phyloP scores from a whole-genome alignment of 106 monocot species.

The Amphibolis antarctica region DNA sequence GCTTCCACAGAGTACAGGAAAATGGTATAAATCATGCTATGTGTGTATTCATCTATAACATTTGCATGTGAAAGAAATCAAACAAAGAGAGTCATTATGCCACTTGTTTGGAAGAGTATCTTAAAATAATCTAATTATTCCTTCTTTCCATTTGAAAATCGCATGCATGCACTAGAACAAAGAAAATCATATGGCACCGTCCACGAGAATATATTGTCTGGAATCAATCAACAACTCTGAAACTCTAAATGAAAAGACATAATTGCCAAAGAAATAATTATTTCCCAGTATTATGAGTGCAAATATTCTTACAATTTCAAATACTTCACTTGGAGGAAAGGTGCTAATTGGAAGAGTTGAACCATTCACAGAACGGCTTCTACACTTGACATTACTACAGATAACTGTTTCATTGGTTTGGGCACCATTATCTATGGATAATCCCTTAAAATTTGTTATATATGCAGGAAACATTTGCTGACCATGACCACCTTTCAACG shows the following conservation, averaged over 20 bases:
- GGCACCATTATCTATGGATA: background rate
- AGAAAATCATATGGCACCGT: too few relatives aligned
- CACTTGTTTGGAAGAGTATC: background rate
- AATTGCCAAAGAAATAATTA: background rate
- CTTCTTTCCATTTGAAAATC: background rate
- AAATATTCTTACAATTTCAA: background rate
- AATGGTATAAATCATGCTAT: background rate
- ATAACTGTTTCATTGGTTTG: background rate
- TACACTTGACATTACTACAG: background rate
- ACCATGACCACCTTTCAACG: constrained; percentile 6
- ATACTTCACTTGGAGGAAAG: background rate
- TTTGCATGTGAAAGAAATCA: background rate
- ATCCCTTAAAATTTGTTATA: background rate
- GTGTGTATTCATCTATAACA: background rate
- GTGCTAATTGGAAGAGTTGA: background rate
- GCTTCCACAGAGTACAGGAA: background rate
- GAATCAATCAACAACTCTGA: background rate
- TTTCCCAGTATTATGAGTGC: background rate
- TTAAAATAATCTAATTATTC: background rate
- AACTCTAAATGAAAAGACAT: background rate
- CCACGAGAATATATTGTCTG: too few relatives aligned
- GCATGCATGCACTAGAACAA: background rate
- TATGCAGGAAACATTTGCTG: constrained; percentile 4
- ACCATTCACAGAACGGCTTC: background rate
- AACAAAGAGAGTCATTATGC: background rate